A percentile compares a stretch with the other conserved stretches of the same genome.
These are phyloP conservation scores for Monosporascus sp. DNA, from an alignment of 2,329 filamentous ascomycete species.

Conservation along the genomic window DNA sequence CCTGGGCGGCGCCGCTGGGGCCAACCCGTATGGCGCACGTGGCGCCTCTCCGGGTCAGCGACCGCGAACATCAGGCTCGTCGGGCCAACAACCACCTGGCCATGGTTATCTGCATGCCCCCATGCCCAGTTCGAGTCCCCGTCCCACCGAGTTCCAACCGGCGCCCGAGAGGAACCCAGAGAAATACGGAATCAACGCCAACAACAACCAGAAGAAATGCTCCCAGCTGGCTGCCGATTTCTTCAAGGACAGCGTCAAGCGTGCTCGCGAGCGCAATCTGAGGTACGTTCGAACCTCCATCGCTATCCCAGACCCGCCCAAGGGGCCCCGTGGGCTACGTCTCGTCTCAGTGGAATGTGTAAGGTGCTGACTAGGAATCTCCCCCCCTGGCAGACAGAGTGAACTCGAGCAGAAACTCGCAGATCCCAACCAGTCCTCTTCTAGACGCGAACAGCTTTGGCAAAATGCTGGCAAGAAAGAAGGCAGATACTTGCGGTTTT, in stretches of 20 bases:
- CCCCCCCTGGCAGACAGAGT: conserved; percentile 61
- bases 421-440: conserved; percentile 68
- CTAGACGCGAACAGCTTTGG: conserved; percentile 78
- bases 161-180: conserved; percentile 85
- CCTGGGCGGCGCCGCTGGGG: conserved; percentile 67
- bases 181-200: conserved; percentile 60
- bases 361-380: conserved; percentile 11
- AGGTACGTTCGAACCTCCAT: conserved; percentile 51
- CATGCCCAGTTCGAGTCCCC: conserved; percentile 55
- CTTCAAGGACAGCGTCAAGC: conserved; percentile 97
- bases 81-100: conserved; percentile 53
- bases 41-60: conserved; percentile 66
- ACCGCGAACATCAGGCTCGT: conserved; percentile 75
- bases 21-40: conserved; percentile 64
- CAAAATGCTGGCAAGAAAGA: conserved; percentile 82
- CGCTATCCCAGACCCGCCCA: neutral
- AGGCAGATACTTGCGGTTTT: conserved; percentile 86
- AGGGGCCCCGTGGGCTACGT: neutral
- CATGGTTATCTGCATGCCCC: conserved; percentile 64
- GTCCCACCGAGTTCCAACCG: conserved; percentile 65
- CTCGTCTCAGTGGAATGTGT: neutral
- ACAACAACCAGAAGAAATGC: conserved; percentile 68
- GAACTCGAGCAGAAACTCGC: conserved; percentile 84
- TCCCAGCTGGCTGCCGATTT: conserved; percentile 75
- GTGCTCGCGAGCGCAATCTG: conserved; percentile 89